phyloP scores from a whole-genome alignment of 768 basidiomycete species.

The Hydnum rufescens region DNA sequence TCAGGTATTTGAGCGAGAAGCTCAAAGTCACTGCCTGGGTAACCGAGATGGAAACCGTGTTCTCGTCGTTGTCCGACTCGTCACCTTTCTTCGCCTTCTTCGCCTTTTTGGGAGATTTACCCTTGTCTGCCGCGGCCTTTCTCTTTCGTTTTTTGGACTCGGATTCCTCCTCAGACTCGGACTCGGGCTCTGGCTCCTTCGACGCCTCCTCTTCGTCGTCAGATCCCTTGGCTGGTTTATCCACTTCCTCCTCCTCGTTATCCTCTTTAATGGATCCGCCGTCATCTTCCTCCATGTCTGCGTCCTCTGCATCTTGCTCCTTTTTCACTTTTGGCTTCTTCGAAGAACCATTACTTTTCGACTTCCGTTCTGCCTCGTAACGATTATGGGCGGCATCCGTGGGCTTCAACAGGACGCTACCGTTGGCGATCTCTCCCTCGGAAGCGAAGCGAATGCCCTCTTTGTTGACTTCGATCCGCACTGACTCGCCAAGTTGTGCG shows the following conservation, averaged over 20 bases:
- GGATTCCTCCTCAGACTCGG: constrained; percentile 33
- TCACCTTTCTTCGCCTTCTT: constrained; percentile 59
- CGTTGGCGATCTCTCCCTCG: constrained; percentile 90
- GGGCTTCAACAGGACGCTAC: constrained; percentile 65
- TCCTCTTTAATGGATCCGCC: constrained; percentile 22
- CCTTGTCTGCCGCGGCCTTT: constrained; percentile 6
- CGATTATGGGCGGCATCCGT: constrained; percentile 28
- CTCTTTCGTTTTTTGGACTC: constrained; percentile 25
- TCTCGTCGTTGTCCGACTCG: constrained; percentile 28
- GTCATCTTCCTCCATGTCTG: constrained; percentile 20
- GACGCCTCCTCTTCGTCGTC: constrained; percentile 13
- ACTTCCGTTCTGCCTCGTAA: constrained; percentile 23
- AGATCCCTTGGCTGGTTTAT: neutral
- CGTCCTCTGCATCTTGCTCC: constrained; percentile 14
- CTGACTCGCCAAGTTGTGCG: constrained; percentile 74
- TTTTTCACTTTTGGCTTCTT: constrained; percentile 21
- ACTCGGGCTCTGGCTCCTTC: constrained; percentile 7
- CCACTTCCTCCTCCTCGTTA: constrained; percentile 5
- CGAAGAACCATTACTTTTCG: neutral
- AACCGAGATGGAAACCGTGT: constrained; percentile 62
- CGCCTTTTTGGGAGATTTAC: constrained; percentile 22
- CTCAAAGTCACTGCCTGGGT: constrained; percentile 81
- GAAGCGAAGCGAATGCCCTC: constrained; percentile 85
- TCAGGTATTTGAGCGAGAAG: constrained; percentile 91
- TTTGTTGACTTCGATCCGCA: constrained; percentile 88